Conservation (phyloP, 177 flowering plant species). For the Vitis hybrid region DNA sequence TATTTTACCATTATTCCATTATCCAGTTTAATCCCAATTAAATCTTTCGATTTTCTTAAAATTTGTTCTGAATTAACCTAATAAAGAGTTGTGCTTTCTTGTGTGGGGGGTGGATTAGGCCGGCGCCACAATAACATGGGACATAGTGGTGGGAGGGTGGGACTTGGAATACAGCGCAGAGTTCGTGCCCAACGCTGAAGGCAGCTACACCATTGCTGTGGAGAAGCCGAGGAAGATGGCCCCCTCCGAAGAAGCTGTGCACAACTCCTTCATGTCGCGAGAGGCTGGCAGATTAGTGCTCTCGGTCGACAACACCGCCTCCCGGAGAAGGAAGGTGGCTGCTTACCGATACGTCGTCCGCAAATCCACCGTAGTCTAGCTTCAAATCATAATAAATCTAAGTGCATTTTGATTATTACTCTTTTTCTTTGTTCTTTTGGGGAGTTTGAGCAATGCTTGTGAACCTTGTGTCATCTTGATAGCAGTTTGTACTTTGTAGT, state of each 20-base stretch:
- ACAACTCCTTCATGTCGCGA: conserved; percentile 60
- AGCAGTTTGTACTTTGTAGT: neutral
- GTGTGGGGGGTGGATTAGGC: conserved; percentile 30
- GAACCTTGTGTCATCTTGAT: neutral
- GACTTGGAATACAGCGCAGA: conserved; percentile 93
- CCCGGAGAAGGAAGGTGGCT: conserved; percentile 79
- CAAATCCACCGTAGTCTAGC: conserved; percentile 39
- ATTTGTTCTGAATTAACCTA: neutral
- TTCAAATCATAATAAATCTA: neutral
- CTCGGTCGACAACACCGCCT: conserved; percentile 71
- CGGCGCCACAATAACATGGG: conserved; percentile 93
- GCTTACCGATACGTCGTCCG: conserved; percentile 89
- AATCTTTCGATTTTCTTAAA: neutral
- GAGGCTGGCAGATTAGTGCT: conserved; percentile 87
- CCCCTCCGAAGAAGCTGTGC: conserved; percentile 57
- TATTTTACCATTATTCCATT: no score
- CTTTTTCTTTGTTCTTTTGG: conserved; percentile 4
- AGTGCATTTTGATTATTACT: no score
- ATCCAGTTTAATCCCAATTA: neutral
- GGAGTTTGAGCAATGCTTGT: conserved; percentile 3
- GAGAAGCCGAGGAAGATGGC: conserved; percentile 58
- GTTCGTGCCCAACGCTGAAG: conserved; percentile 67
- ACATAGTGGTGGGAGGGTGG: conserved; percentile 97
- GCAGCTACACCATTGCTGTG: conserved; percentile 77
- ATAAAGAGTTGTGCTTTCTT: neutral